Evolutionary conservation across 768 basidiomycete species (phyloP).

Genomic region (Dendrothele bispora): DNA sequence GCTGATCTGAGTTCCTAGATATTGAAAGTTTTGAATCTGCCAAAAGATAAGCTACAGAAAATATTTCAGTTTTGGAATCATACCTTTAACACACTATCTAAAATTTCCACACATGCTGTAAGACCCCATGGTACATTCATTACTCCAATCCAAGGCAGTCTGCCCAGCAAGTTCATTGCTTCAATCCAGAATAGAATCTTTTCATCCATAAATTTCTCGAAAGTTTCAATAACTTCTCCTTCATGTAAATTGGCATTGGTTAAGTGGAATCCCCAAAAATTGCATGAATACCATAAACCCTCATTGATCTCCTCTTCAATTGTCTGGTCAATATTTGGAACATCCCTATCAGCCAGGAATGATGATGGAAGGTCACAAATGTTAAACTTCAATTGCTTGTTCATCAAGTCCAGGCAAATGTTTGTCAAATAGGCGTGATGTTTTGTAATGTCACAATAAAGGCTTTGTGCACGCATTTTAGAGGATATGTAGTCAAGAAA

Average conservation of each 20-base stretch:
- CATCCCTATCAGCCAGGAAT: neutral
- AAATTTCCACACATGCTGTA: no score
- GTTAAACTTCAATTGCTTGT: constrained; percentile 7
- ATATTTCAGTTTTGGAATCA: no score
- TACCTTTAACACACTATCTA: no score
- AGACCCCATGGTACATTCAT: neutral
- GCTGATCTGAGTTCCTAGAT: neutral
- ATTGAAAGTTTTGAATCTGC: neutral
- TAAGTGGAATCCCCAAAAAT: constrained; percentile 1
- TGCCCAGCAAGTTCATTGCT: no score
- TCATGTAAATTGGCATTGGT: neutral
- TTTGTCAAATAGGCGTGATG: neutral
- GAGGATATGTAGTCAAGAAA: constrained; percentile 2
- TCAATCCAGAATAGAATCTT: constrained; percentile 8
- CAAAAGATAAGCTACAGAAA: neutral
- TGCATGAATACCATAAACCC: constrained; percentile 3
- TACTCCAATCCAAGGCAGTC: no score
- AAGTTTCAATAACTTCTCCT: neutral
- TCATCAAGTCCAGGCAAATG: neutral
- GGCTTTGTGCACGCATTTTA: no score
- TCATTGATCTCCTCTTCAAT: neutral
- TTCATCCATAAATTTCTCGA: neutral
- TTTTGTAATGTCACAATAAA: neutral
- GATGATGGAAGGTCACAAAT: constrained; percentile 8
- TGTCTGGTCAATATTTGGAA: neutral